phyloP scores from a whole-genome alignment of 441 rosid genomes.

The Omphalea diandra region DNA sequence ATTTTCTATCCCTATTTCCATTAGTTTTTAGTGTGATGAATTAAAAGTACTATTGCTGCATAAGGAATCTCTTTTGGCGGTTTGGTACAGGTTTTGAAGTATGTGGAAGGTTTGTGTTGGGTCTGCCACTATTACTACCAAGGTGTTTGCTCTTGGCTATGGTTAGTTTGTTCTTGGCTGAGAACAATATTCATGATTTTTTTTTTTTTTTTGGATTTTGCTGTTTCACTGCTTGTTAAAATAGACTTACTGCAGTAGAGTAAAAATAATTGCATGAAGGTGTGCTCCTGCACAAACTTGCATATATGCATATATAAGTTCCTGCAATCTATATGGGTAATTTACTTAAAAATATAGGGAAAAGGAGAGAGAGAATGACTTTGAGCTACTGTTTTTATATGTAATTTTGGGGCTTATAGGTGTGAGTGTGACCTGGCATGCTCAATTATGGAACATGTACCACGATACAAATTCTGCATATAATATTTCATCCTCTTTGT shows the following conservation, averaged over 20 bases:
- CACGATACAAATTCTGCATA: not conserved
- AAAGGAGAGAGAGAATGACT: not conserved
- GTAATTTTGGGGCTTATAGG: not conserved
- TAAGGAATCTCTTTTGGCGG: not conserved
- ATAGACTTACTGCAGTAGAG: not conserved
- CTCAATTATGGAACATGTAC: not conserved
- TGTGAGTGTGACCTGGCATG: too few relatives aligned
- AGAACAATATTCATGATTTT: not conserved
- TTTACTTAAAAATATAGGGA: not conserved
- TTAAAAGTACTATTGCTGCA: slow-evolving; percentile 3
- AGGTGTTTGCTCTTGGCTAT: slow-evolving; percentile 96
- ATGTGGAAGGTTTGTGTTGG: slow-evolving; percentile 97
- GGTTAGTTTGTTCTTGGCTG: slow-evolving; percentile 53
- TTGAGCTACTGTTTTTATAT: not conserved
- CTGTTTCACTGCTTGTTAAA: not conserved
- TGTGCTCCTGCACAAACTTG: not conserved
- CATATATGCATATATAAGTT: not conserved
- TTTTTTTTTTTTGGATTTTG: not conserved
- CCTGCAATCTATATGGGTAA: not conserved
- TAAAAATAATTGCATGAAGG: not conserved
- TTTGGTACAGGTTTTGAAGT: slow-evolving; percentile 71
- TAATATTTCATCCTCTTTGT: not conserved
- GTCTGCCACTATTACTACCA: slow-evolving; percentile 95
- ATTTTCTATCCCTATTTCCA: not conserved
- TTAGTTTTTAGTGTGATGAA: not conserved